Conservation (phyloP, 2,329 filamentous ascomycete genomes). For the Claviceps africana region DNA sequence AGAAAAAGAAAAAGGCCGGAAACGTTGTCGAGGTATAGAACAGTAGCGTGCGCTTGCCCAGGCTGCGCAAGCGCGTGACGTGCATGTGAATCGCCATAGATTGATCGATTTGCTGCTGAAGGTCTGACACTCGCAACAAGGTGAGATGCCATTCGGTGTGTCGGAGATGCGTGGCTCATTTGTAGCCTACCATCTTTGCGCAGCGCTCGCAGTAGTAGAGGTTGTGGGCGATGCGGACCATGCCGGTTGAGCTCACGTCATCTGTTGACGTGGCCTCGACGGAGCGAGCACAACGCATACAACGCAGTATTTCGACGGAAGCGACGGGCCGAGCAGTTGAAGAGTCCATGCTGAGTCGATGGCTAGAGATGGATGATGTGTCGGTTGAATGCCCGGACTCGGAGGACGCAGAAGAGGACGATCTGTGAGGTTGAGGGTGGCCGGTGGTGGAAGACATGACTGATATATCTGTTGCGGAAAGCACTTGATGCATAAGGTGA, state of each 20-base stretch:
- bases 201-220: constrained; percentile 54
- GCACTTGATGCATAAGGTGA: background rate
- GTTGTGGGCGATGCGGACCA: constrained; percentile 51
- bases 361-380: constrained; percentile 18
- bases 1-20: background rate
- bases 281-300: constrained; percentile 45
- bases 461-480: constrained; percentile 2
- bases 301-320: constrained; percentile 46
- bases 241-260: constrained; percentile 42
- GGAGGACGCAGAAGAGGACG: constrained; percentile 19
- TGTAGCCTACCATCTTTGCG: constrained; percentile 50
- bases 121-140: background rate
- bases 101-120: background rate
- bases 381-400: constrained; percentile 26
- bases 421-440: constrained; percentile 8
- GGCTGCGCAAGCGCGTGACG: background rate
- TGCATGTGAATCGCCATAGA: background rate
- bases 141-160: background rate
- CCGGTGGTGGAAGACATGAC: constrained; percentile 7
- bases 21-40: background rate
- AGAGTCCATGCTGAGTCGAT: constrained; percentile 35
- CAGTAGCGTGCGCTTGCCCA: background rate
- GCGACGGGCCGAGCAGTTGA: constrained; percentile 27
- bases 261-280: constrained; percentile 49
- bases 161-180: constrained; percentile 23